These are phyloP conservation scores for Aspergillus saccharolyticus DNA, from an alignment of 495 filamentous ascomycete species.

Conservation along the genomic window DNA sequence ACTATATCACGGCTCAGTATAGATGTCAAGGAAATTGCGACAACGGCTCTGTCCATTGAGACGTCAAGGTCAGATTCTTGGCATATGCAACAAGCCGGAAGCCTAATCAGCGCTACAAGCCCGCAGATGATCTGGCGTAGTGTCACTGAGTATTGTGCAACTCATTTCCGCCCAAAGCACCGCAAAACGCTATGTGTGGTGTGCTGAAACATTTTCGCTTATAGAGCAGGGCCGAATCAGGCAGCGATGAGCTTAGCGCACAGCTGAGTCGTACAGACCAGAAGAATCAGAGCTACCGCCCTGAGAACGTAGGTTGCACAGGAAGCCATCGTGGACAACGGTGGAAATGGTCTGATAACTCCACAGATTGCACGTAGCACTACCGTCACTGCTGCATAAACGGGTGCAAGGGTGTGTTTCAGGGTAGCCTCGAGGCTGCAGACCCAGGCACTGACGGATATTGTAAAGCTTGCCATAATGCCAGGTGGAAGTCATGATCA, in stretches of 20 bases:
- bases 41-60: not conserved
- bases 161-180: not conserved
- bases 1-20: not conserved
- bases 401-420: not conserved
- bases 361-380: not conserved
- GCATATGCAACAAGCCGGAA: conserved; percentile 4
- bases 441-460: not conserved
- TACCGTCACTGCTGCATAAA: not conserved
- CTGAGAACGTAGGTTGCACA: conserved; percentile 3
- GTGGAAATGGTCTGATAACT: not conserved
- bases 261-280: not conserved
- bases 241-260: not conserved
- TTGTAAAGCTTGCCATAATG: not conserved
- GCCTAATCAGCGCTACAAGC: not conserved
- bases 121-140: not conserved
- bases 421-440: not conserved
- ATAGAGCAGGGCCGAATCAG: not conserved
- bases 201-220: not conserved
- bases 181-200: not conserved
- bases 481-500: not conserved
- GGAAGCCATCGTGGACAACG: not conserved
- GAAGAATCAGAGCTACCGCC: not conserved
- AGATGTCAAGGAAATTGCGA: not conserved
- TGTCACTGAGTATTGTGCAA: not conserved
- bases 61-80: not conserved